Evolutionary conservation across 139 green algal species (phyloP).

Genomic region (Zygnema circumcarinatum): DNA sequence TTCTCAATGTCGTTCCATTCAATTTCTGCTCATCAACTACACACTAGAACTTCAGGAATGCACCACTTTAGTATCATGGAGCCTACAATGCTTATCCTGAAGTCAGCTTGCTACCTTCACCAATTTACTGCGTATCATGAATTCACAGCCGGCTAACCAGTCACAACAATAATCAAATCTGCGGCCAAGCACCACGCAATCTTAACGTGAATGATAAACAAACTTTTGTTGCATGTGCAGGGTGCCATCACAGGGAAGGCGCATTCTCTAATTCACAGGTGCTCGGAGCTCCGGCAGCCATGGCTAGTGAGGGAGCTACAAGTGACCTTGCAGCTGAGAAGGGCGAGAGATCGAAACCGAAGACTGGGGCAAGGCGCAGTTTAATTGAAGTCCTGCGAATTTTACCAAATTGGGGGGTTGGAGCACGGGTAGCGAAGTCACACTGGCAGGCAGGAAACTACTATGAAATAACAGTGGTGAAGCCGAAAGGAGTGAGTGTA

Average conservation of each 20-base stretch:
- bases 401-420: slow-evolving; percentile 20
- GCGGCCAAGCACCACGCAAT: too few species aligned
- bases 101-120: neutral
- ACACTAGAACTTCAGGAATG: too few species aligned
- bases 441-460: slow-evolving; percentile 18
- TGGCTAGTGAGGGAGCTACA: neutral
- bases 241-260: neutral
- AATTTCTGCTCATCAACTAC: too few species aligned
- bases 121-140: too few species aligned
- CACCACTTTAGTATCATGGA: neutral
- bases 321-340: neutral
- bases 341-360: neutral
- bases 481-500: neutral
- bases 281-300: neutral
- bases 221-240: neutral
- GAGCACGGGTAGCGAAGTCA: neutral
- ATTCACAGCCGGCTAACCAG: too few species aligned
- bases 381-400: neutral
- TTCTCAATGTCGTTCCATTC: too few species aligned
- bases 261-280: neutral
- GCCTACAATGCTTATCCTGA: neutral
- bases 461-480: slow-evolving; percentile 1
- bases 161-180: too few species aligned
- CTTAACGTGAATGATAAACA: neutral
- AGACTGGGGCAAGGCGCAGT: neutral